phyloP scores from a whole-genome alignment of 148 eudicot species.

The Arctostaphylos glauca region DNA sequence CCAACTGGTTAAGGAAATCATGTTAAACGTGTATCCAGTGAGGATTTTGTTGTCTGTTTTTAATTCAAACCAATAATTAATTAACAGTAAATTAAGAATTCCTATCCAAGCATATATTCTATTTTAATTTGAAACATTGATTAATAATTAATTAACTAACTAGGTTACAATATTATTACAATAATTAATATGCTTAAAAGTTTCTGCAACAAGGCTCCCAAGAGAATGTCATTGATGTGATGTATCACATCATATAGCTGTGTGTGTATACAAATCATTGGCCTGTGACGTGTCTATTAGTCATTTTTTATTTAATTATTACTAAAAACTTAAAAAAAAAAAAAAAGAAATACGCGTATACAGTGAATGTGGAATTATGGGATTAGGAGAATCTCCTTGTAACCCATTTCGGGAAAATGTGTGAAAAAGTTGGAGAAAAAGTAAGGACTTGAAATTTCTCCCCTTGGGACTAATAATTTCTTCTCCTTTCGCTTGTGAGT shows the following conservation, averaged over 20 bases:
- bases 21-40: too few species aligned
- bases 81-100: too few species aligned
- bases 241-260: neutral
- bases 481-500: neutral
- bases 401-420: conserved; percentile 14
- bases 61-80: too few species aligned
- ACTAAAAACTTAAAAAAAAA: neutral
- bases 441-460: conserved; percentile 23
- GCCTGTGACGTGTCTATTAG: neutral
- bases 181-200: neutral
- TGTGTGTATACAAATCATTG: conserved; percentile 1
- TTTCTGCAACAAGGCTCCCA: conserved; percentile 7
- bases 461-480: conserved; percentile 16
- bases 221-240: conserved; percentile 19
- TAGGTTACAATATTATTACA: too few species aligned
- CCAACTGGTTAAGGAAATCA: too few species aligned
- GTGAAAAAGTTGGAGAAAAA: conserved; percentile 7
- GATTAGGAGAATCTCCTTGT: neutral
- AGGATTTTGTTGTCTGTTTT: too few species aligned
- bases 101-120: neutral
- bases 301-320: neutral
- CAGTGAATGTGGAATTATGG: conserved; percentile 15
- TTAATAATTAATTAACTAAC: neutral
- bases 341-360: too few species aligned
- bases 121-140: neutral